A percentile compares a stretch with the other conserved stretches of the same genome.
These are phyloP conservation scores for Aureobasidium sp. DNA, from an alignment of 2,329 filamentous ascomycete genomes.

Conservation along the genomic window DNA sequence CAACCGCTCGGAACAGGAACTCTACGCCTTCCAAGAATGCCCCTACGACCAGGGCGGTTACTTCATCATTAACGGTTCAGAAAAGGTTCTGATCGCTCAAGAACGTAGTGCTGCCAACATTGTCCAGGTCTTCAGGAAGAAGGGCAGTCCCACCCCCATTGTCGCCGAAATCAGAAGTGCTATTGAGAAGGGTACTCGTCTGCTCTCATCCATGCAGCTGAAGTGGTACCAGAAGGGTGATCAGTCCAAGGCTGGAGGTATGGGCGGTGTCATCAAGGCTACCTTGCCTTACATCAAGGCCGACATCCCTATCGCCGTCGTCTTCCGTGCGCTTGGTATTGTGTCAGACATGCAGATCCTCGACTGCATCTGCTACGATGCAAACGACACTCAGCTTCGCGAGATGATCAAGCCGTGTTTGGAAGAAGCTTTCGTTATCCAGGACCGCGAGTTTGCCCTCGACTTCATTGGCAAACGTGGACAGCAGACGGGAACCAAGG, in stretches of 20 bases:
- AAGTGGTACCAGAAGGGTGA: constrained; percentile 86
- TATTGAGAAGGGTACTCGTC: constrained; percentile 87
- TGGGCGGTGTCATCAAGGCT: constrained; percentile 82
- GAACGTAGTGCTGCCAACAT: constrained; percentile 97
- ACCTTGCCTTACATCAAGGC: constrained; percentile 90
- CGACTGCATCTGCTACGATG: constrained; percentile 95
- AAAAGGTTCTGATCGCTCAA: constrained; percentile 97
- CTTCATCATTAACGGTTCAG: constrained; percentile 98
- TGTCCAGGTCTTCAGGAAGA: constrained; percentile 98
- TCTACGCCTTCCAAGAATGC: constrained; percentile 92
- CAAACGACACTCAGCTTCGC: constrained; percentile 91
- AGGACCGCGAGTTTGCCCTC: constrained; percentile 87
- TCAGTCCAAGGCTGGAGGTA: constrained; percentile 60
- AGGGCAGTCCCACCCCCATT: constrained; percentile 87
- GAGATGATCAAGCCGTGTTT: constrained; percentile 97
- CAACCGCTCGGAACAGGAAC: constrained; percentile 71
- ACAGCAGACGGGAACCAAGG: constrained; percentile 65
- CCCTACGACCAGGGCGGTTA: constrained; percentile 98
- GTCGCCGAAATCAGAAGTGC: constrained; percentile 95
- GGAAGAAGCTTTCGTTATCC: constrained; percentile 92
- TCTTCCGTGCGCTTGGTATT: constrained; percentile 90
- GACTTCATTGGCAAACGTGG: constrained; percentile 95
- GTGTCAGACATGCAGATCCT: constrained; percentile 97
- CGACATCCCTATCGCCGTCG: constrained; percentile 88
- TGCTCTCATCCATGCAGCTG: constrained; percentile 87